phyloP scores from a whole-genome alignment of 2,329 filamentous ascomycete genomes.

The Paraconiothyrium brasiliense region DNA sequence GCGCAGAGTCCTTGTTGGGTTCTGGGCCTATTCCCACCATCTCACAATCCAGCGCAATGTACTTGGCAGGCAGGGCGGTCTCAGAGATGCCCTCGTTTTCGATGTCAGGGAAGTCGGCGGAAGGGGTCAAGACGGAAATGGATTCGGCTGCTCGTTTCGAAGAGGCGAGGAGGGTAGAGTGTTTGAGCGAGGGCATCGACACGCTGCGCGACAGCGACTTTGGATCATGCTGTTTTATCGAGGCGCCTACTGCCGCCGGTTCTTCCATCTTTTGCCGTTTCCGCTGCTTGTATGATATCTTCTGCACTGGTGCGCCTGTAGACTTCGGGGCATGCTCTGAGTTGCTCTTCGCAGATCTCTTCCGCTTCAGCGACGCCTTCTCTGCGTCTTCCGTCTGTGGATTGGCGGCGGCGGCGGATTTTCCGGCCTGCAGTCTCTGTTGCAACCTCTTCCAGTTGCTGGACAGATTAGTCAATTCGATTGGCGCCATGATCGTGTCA shows the following conservation, averaged over 20 bases:
- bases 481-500: conserved; percentile 48
- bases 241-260: conserved; percentile 43
- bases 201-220: conserved; percentile 53
- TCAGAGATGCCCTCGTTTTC: conserved; percentile 56
- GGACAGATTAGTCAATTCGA: conserved; percentile 54
- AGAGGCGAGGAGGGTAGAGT: conserved; percentile 58
- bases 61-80: conserved; percentile 81
- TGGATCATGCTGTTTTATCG: conserved; percentile 47
- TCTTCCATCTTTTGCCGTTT: conserved; percentile 53
- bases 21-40: conserved; percentile 87
- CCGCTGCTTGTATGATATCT: conserved; percentile 31
- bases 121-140: conserved; percentile 59
- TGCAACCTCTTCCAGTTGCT: conserved; percentile 83
- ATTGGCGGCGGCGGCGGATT: conserved; percentile 39
- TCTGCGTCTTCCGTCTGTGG: conserved; percentile 36
- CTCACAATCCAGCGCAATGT: conserved; percentile 93
- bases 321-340: conserved; percentile 33
- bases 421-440: conserved; percentile 59
- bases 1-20: conserved; percentile 72
- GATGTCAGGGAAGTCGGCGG: conserved; percentile 52
- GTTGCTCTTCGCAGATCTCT: conserved; percentile 35
- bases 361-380: conserved; percentile 45
- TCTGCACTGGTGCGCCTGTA: conserved; percentile 46
- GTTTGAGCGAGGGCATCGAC: conserved; percentile 45
- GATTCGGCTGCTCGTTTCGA: conserved; percentile 66